Evolutionary conservation across 2,329 filamentous ascomycete genomes (phyloP), one percentile per base, ranked within the genome.

Genomic region (Pseudogymnoascus sp.): DNA sequence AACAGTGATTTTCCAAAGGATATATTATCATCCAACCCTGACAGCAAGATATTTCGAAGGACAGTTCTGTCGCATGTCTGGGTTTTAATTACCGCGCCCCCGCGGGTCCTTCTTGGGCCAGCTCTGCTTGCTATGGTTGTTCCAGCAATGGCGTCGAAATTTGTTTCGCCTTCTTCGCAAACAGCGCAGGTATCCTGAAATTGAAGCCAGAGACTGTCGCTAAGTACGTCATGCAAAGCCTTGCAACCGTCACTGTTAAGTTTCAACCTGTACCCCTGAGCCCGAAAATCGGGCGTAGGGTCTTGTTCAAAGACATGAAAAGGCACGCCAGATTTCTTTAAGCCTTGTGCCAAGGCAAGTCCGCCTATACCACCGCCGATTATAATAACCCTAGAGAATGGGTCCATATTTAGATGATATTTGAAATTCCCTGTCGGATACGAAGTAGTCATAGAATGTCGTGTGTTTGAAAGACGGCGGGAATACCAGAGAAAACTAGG

Each of bases 201-300:
- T 6, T 63, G 26, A 2, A 58, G 57, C 65, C 62, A 69, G 3
- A 67, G 40, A 2, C 66, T 60, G 1, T 61, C 39, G 6, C 47
- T 36, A 7, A 70, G 59, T 17, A 61, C 57, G 1, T 63, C 21
- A 31, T 62, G 59, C 54, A 67, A 61, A 0, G 66, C 67, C 11
- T 63, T 58, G 6, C 65, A 64, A 1, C 71, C 71, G 9, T 68
- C 66, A 21, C 62, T 63, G 5, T 63, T 66, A 11, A 75, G 64
- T 4, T 69, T 67, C 1, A 77, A 64, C 15, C 75, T 70, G 62
- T 76, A 77, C 1, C 75, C 76, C 64, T 77, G 74, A 0, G 71
- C 8, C 9, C 15, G 39, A 21, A 70, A 68, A 31, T 69, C 61
- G 31, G 67, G 63, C 15, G 64, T 67, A 7, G 66, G 64, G 60